A percentile compares a stretch with the other conserved stretches of the same genome.
These are phyloP conservation scores for Trichoderma asperelloides DNA, from an alignment of 495 filamentous ascomycete species.

Conservation along the genomic window DNA sequence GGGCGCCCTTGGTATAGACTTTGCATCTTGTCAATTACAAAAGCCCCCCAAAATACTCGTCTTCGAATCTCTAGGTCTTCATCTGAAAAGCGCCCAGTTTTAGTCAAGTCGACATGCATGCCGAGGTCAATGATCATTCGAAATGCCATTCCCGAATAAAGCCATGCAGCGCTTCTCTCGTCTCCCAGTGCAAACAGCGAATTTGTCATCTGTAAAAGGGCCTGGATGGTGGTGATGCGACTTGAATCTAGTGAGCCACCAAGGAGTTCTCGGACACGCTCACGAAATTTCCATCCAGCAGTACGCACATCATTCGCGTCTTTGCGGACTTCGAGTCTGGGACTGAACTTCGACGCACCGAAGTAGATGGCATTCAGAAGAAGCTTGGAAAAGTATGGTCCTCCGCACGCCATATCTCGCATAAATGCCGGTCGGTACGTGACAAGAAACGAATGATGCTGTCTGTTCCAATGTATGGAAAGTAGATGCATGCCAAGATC, in stretches of 20 bases:
- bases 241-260: slow-evolving; percentile 30
- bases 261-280: slow-evolving; percentile 32
- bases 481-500: slow-evolving; percentile 34
- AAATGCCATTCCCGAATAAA: slow-evolving; percentile 28
- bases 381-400: slow-evolving; percentile 38
- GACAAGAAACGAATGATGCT: slow-evolving; percentile 19
- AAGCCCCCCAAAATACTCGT: slow-evolving; percentile 32
- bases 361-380: slow-evolving; percentile 41
- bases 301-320: slow-evolving; percentile 24
- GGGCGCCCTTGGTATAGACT: slow-evolving; percentile 28
- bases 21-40: slow-evolving; percentile 30
- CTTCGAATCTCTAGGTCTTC: slow-evolving; percentile 7
- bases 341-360: slow-evolving; percentile 28
- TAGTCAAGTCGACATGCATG: slow-evolving; percentile 24
- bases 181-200: slow-evolving; percentile 22
- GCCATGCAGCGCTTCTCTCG: slow-evolving; percentile 36
- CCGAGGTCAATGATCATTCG: slow-evolving; percentile 36
- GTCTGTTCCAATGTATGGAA: slow-evolving; percentile 31
- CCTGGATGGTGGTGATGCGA: slow-evolving; percentile 39
- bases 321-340: slow-evolving; percentile 23
- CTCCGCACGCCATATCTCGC: slow-evolving; percentile 30
- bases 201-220: slow-evolving; percentile 10
- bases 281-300: slow-evolving; percentile 18
- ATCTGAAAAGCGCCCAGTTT: not conserved
- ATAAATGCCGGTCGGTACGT: slow-evolving; percentile 32